Percentiles rank a stretch among this genome's conserved stretches.
Evolutionary conservation across 805 yeast species (phyloP).

Genomic region (Schwanniomyces vanrijiae): DNA sequence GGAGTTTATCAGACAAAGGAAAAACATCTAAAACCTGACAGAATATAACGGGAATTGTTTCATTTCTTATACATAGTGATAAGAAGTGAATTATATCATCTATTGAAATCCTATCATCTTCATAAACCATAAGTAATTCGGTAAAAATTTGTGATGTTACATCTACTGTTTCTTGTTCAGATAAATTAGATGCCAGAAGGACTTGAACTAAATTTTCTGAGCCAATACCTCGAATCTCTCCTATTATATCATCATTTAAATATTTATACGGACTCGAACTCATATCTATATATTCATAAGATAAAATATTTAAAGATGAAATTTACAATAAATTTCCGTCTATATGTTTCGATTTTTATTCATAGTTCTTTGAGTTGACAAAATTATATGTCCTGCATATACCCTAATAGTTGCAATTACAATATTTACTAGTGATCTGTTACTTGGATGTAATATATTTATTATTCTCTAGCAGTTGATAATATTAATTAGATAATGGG

Average conservation of each 20-base stretch:
- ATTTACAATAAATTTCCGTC: background rate
- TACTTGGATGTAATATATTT: too few relatives aligned
- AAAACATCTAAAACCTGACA: slow-evolving; percentile 41
- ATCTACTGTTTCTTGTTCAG: slow-evolving; percentile 14
- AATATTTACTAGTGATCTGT: too few relatives aligned
- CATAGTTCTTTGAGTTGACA: background rate
- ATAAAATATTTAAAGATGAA: background rate
- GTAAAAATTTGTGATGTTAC: slow-evolving; percentile 28
- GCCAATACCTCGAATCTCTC: slow-evolving; percentile 31
- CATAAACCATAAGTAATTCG: slow-evolving; percentile 29
- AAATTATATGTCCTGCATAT: background rate
- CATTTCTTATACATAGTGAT: slow-evolving; percentile 27
- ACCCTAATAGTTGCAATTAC: background rate
- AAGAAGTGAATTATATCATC: slow-evolving; percentile 21
- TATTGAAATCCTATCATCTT: slow-evolving; percentile 15
- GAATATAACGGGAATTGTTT: slow-evolving; percentile 30
- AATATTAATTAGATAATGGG: too few relatives aligned
- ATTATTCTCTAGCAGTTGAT: too few relatives aligned
- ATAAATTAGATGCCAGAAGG: slow-evolving; percentile 25
- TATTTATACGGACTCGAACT: slow-evolving; percentile 14
- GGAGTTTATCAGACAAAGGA: slow-evolving; percentile 24
- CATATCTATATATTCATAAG: slow-evolving; percentile 6
- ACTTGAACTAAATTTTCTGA: slow-evolving; percentile 29
- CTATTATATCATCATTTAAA: slow-evolving; percentile 31
- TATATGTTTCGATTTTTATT: background rate